Base-by-base conservation (phyloP, 306 rosid genomes). In the Glycine soja region DNA sequence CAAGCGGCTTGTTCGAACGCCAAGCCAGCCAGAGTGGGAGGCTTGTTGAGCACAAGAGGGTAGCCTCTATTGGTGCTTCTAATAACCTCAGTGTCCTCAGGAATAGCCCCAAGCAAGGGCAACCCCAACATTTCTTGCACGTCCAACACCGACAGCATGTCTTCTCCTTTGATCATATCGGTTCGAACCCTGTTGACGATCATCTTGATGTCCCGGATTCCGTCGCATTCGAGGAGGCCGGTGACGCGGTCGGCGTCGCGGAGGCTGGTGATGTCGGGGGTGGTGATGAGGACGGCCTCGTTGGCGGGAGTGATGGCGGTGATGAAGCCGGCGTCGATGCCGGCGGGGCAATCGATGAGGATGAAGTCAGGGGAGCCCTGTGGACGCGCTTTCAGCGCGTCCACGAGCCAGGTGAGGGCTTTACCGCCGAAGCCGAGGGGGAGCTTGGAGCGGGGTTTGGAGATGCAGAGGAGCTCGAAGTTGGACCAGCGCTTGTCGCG, bases 1-100 rank as follows among this genome's bases (percentile, higher is more conserved):
- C 99, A 96, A 0, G 99, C 99, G 0, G 99, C 99, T 81, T 93
- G 99, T 86, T 96, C 98, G 69, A 96, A 96, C 10, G 99, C 97
- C 87, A 96, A 79, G 0, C 98, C 99, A 0, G 99, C 99, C 90
- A 96, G 84, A 5, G 99, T 92, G 0, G 99, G 99, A 10, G 99
- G 99, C 81, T 87, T 91, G 73, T 96, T 93, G 87, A 96, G 71
- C 32, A 96, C 98, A 70, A 93, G 80, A 40, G 99, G 99, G 66
- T 87, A 90, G 68, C 99, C 99, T 81, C 98, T 86, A 34, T 96
- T 96, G 8, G 99, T 96, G 83, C 99, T 96, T 15, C 98, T 80
- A 30, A 96, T 93, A 0, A 96, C 99, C 86, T 96, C 99, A 6
- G 90, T 62, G 75, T 96, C 99, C 80, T 93, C 99, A 0, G 97